phyloP scores from a whole-genome alignment of 164 flowering plant species.

The Warburgia ugandensis region DNA sequence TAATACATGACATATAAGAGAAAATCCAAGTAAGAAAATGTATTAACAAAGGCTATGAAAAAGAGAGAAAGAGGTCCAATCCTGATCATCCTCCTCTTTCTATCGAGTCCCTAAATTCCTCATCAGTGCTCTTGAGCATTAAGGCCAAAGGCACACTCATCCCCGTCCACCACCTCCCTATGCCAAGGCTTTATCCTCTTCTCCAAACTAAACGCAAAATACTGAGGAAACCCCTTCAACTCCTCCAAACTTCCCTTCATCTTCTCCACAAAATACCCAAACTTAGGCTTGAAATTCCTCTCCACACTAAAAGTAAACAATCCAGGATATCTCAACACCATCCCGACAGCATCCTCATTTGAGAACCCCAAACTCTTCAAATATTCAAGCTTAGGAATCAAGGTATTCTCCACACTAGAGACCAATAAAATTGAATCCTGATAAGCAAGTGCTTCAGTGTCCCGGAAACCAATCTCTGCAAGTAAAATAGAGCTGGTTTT shows the following conservation, averaged over 20 bases:
- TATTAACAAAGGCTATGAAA: neutral
- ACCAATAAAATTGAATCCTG: slow-evolving; percentile 69
- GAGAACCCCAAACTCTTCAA: slow-evolving; percentile 50
- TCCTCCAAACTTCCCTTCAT: slow-evolving; percentile 63
- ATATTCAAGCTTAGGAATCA: slow-evolving; percentile 70
- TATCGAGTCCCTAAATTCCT: slow-evolving; percentile 54
- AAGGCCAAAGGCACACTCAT: slow-evolving; percentile 41
- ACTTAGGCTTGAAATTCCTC: slow-evolving; percentile 81
- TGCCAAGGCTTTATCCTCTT: slow-evolving; percentile 86
- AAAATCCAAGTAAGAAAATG: neutral
- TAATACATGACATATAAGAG: neutral
- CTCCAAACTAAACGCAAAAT: slow-evolving; percentile 88
- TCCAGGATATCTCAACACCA: slow-evolving; percentile 82
- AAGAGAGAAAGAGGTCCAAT: neutral
- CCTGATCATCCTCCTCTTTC: slow-evolving; percentile 13
- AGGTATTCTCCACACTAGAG: slow-evolving; percentile 72
- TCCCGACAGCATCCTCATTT: slow-evolving; percentile 45
- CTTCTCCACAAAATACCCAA: slow-evolving; percentile 49
- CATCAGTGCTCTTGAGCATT: slow-evolving; percentile 80
- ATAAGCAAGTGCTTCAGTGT: slow-evolving; percentile 56
- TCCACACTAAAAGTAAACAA: slow-evolving; percentile 86
- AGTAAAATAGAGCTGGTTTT: slow-evolving; percentile 66
- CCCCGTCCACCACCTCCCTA: slow-evolving; percentile 40
- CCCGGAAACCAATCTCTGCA: slow-evolving; percentile 70
- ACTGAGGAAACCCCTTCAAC: slow-evolving; percentile 84